These are phyloP conservation scores for Talaromyces sp. DNA, from an alignment of 2,329 filamentous ascomycete genomes.

Conservation along the genomic window DNA sequence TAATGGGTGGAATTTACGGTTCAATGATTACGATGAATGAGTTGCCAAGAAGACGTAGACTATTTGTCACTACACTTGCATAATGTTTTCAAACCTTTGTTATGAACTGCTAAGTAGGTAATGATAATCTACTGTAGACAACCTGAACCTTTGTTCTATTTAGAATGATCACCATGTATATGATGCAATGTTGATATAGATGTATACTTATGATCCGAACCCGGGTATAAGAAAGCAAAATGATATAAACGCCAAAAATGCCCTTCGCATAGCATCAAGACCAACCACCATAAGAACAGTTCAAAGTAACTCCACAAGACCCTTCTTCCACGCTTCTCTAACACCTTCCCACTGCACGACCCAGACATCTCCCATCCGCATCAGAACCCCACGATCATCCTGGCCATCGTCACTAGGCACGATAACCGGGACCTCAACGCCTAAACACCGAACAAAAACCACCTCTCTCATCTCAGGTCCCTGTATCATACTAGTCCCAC, in stretches of 20 bases:
- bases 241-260: conserved; percentile 5
- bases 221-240: neutral
- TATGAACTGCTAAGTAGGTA: too few relatives aligned
- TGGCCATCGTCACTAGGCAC: conserved; percentile 36
- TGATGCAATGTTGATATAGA: too few relatives aligned
- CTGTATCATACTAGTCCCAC: conserved; percentile 91
- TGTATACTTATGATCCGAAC: too few relatives aligned
- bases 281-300: too few relatives aligned
- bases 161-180: too few relatives aligned
- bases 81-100: too few relatives aligned
- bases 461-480: conserved; percentile 78
- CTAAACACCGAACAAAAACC: conserved; percentile 73
- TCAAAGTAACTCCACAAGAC: conserved; percentile 49
- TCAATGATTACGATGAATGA: neutral
- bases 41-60: too few relatives aligned
- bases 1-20: neutral
- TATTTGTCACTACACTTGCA: too few relatives aligned
- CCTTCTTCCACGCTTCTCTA: conserved; percentile 53
- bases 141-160: too few relatives aligned
- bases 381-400: conserved; percentile 38
- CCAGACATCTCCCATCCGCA: conserved; percentile 64
- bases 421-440: conserved; percentile 50
- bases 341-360: conserved; percentile 76
- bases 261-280: neutral
- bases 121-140: too few relatives aligned